Base-by-base conservation (phyloP, 176 grass and related monocot species). In the Panicum miliaceum region DNA sequence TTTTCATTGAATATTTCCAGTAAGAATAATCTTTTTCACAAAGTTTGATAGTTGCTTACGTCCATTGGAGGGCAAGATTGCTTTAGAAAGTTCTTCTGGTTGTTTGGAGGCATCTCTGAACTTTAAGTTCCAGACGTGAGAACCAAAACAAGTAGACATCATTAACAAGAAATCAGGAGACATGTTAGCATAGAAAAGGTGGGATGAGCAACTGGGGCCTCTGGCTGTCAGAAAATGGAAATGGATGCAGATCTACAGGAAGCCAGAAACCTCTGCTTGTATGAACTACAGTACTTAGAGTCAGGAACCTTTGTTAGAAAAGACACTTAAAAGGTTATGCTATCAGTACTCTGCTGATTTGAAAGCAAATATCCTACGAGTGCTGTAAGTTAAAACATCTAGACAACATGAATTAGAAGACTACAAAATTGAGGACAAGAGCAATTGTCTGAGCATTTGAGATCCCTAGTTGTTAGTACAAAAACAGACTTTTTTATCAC, bases 41-140 rank as follows among this genome's bases (percentile, higher is more conserved):
- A 65, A 74, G 79, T n/a, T 84, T 3, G 11, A 37, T 23, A 51
- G 16, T 32, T 40, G 29, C 47, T 42, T 63, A 36, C 32, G 22
- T 50, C 18, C 38, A 69, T 59, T 36, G 15, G 82, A 75, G 41
- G 72, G 79, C 63, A 82, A 76, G 70, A 85, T 52, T 69, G 69
- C 67, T 89, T 50, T 9, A 10, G 8, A 18, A 68, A 27, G 32
- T 60, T 74, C 40, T 75, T 59, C 36, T 5, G 50, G 47, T 73
- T 48, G 59, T 78, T 51, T 50, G 59, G 41, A 58, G 75, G 66
- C 60, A 73, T 84, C 12, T 47, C 60, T 73, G 13, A 50, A 48
- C 57, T 85, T 57, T 27, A 61, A 40, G 75, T 81, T 62, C 70
- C 52, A 69, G 74, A 81, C 53, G 77, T 85, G 77, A 52, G 34